Conservation (phyloP, 2,329 filamentous ascomycete species). For the Thyridium curvatum region DNA sequence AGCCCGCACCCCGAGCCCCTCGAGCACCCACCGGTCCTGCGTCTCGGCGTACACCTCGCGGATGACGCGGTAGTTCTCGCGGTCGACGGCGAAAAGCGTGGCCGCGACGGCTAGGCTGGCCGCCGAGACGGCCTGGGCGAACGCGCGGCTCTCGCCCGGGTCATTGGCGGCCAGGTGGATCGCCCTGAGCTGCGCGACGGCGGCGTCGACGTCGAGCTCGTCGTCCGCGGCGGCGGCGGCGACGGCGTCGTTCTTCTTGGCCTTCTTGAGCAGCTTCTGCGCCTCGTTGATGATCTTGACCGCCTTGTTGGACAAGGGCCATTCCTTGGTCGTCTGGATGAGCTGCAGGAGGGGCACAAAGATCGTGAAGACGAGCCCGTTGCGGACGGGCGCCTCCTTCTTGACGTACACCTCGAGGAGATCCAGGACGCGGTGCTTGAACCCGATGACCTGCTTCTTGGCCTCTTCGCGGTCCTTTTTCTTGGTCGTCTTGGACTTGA, state of each 20-base stretch:
- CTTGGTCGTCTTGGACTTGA: constrained; percentile 55
- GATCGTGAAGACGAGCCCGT: constrained; percentile 59
- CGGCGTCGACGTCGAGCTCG: constrained; percentile 28
- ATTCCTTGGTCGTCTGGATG: constrained; percentile 69
- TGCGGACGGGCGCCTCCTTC: constrained; percentile 63
- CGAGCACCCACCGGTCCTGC: constrained; percentile 52
- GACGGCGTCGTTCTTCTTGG: constrained; percentile 33
- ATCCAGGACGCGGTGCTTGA: constrained; percentile 91
- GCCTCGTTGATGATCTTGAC: constrained; percentile 67
- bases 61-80: constrained; percentile 44
- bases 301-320: constrained; percentile 68
- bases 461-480: constrained; percentile 82
- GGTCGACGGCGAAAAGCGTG: constrained; percentile 49
- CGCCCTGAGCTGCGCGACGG: constrained; percentile 53
- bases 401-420: constrained; percentile 80
- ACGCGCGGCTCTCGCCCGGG: constrained; percentile 51
- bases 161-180: constrained; percentile 67
- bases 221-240: constrained; percentile 38
- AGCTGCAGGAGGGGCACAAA: constrained; percentile 72
- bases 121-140: constrained; percentile 68
- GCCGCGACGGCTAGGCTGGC: constrained; percentile 63
- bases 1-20: constrained; percentile 53
- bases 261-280: constrained; percentile 60
- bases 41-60: constrained; percentile 60
- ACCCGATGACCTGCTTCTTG: constrained; percentile 82